Evolutionary conservation across 2,329 filamentous ascomycete species (phyloP).

Genomic region (Arachnomyces sp.): DNA sequence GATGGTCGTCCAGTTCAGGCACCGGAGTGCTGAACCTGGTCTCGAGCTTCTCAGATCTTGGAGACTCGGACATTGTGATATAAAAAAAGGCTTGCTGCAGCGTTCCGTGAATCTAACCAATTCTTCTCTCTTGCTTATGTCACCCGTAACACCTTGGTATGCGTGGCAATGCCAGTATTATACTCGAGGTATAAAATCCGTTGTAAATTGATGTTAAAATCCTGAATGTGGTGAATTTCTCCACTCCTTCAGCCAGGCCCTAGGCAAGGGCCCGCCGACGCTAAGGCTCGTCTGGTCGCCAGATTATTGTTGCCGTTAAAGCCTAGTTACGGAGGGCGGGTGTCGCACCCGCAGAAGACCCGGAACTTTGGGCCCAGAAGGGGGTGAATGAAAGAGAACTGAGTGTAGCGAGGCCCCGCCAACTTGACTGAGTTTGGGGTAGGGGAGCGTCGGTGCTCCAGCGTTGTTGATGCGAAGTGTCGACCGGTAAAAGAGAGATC

Average conservation of each 20-base stretch:
- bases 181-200: slow-evolving; percentile 7
- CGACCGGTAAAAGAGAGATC: no score
- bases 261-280: slow-evolving; percentile 34
- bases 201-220: slow-evolving; percentile 15
- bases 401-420: slow-evolving; percentile 70
- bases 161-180: no score
- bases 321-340: slow-evolving; percentile 91
- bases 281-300: slow-evolving; percentile 29
- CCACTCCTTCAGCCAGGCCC: slow-evolving; percentile 37
- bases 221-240: slow-evolving; percentile 24
- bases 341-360: slow-evolving; percentile 95
- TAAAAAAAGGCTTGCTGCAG: neutral
- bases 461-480: slow-evolving; percentile 21
- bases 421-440: slow-evolving; percentile 68
- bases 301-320: slow-evolving; percentile 27
- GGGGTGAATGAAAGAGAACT: slow-evolving; percentile 73
- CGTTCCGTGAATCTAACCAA: no score
- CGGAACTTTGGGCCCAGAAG: slow-evolving; percentile 86
- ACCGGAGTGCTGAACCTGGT: slow-evolving; percentile 58
- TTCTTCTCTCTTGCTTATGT: no score
- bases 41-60: slow-evolving; percentile 57
- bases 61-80: slow-evolving; percentile 42
- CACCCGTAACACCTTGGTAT: neutral
- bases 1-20: slow-evolving; percentile 75
- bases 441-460: slow-evolving; percentile 35